Percentiles rank a stretch among this genome's conserved stretches.
Evolutionary conservation across 345 rosid genomes (phyloP).

Genomic region (Citrus australasica): DNA sequence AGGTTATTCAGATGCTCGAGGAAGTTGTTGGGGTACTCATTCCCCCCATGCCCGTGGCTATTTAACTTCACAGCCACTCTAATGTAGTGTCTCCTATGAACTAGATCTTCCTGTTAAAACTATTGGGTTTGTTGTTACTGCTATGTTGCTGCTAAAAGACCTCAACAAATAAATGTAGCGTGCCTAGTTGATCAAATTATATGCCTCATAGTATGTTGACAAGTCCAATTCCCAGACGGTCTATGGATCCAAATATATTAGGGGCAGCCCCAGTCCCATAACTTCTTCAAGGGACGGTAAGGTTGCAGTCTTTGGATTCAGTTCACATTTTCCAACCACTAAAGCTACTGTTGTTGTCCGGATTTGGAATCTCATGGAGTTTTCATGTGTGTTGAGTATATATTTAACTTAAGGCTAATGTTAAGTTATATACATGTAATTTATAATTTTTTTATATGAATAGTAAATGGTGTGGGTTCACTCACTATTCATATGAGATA

Average conservation of each 20-base stretch:
- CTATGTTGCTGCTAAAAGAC: background rate
- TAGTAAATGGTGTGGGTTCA: no score
- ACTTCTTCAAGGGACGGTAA: background rate
- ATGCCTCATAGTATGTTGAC: no score
- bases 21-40: background rate
- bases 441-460: accelerated
- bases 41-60: background rate
- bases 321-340: background rate
- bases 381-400: no score
- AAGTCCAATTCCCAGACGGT: background rate
- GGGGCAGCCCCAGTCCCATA: background rate
- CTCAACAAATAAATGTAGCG: background rate
- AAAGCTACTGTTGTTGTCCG: background rate
- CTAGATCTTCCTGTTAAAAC: background rate
- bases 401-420: no score
- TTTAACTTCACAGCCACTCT: background rate
- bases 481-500: no score
- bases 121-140: background rate
- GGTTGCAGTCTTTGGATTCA: background rate
- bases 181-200: background rate
- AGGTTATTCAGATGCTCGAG: background rate
- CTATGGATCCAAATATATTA: background rate
- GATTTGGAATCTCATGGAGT: no score
- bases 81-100: background rate
- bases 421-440: no score